Evolutionary conservation across 2,329 filamentous ascomycete species (phyloP), one percentile per base, ranked within the genome.

Genomic region (Hypocrella siamensis): DNA sequence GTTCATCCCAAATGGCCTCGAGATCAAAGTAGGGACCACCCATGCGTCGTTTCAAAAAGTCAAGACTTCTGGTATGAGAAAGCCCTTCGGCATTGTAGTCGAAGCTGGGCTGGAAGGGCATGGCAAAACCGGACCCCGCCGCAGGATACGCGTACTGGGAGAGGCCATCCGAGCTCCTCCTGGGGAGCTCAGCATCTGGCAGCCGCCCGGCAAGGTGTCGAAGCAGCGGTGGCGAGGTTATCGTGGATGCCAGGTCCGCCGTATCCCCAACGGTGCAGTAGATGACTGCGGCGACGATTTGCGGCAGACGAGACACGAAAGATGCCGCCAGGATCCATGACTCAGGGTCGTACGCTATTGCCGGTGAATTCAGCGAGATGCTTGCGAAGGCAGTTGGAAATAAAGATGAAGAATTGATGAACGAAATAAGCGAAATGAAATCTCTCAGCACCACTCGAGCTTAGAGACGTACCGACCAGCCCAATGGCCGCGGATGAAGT

Each of bases 1-100:
- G 79, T 50, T 85, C 78, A 6, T 84, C 78, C 80, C 80, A 88
- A 30, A 85, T 75, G 2, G 65, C 64, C 46, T 86, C 81, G 7
- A 86, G 66, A 40, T 85, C 76, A 44, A 85, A 83, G 38, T 63
- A 67, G 0, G 79, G 79, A 0, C 79, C 80, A 1, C 57, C 56
- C 3, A 79, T 53, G 2, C 66, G 54, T 5, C 63, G 63, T 44
- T 82, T 83, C 6, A 85, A 44, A 39, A 81, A 80, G 0, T 61
- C 54, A 3, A 83, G 52, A 33, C 61, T 74, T 2, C 79, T 65
- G 1, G 77, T 79, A 46, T 85, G 79, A 0, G 74, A 63, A 0
- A 82, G 57, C 0, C 65, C 60, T 19, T 75, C 76, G 0, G 64
- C 54, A 4, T 60, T 50, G 36, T 65, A 60, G 58, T 53, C 38